Base-by-base conservation (phyloP, 176 grass and related monocot species). In the Triticum aestivum region DNA sequence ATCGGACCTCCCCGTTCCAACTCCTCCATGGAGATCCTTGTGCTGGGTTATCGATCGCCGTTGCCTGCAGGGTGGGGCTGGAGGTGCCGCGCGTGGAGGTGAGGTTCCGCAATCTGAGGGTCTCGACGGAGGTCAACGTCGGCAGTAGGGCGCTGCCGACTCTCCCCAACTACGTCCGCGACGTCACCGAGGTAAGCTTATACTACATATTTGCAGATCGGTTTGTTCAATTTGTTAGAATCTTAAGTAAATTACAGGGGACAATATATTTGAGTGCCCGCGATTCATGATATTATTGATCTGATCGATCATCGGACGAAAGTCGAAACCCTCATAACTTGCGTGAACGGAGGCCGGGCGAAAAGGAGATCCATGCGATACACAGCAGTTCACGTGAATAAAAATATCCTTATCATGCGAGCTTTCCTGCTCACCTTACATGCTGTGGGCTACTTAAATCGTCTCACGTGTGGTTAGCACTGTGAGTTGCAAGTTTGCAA, bases 51-150 rank as follows among this genome's bases (percentile, higher is more conserved):
- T 9, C 30, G 7, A 18, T 54, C 14, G 10, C 45, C 51, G 15
- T 18, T 54, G 51, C 17, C 51, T 87, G n/a, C 54, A 95, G 88
- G 7, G 90, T 87, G 12, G 88, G 90, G 11, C 54, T 92, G 64
- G 68, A 89, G 58, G 86, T 92, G 44, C 93, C 90, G 17, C 85
- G 91, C 56, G 93, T 95, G 38, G 90, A 95, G 79, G 83, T 95
- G 29, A 88, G 69, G 30, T 95, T 95, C 18, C 52, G 86, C 63
- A 35, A 85, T 47, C 82, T 92, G 68, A 92, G 58, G 10, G 81
- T 95, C 15, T 90, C 86, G 17, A 83, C 90, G 30, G 79, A 95
- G 29, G 86, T 95, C 33, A 75, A 89, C 64, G 61, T 86, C 6
- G 93, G 93, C 70, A 5, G 44, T 21, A 84, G 93, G 68, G 93